Conservation (phyloP, 2,329 filamentous ascomycete genomes). For the Seiridium cupressi region DNA sequence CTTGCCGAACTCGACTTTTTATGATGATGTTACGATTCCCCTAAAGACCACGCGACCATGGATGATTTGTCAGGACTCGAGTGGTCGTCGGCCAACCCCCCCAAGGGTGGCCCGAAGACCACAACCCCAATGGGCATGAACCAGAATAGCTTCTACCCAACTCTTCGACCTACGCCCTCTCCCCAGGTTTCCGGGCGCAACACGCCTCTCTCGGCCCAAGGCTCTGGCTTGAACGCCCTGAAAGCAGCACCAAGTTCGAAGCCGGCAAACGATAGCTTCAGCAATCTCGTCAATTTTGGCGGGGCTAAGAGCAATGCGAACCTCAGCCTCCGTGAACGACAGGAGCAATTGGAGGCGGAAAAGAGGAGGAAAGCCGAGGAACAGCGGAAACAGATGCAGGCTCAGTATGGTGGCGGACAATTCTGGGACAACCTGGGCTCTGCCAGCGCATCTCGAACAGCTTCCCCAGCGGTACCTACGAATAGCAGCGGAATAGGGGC, state of each 20-base stretch:
- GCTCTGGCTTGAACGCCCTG: constrained; percentile 39
- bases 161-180: constrained; percentile 55
- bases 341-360: constrained; percentile 63
- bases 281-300: constrained; percentile 68
- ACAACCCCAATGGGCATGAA: constrained; percentile 24
- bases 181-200: constrained; percentile 54
- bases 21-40: constrained; percentile 25
- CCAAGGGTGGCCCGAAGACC: constrained; percentile 15
- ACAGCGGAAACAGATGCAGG: constrained; percentile 67
- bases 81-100: constrained; percentile 28
- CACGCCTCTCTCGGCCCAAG: constrained; percentile 54
- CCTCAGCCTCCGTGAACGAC: constrained; percentile 75
- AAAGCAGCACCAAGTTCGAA: constrained; percentile 45
- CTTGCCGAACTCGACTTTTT: background rate
- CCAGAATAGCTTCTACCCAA: constrained; percentile 28
- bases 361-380: constrained; percentile 74
- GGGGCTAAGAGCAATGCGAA: constrained; percentile 63
- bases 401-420: constrained; percentile 72
- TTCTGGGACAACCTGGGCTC: constrained; percentile 71
- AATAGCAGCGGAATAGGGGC: constrained; percentile 22
- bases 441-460: constrained; percentile 44
- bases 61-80: constrained; percentile 32
- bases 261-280: constrained; percentile 70
- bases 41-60: constrained; percentile 16
- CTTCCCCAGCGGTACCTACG: constrained; percentile 38